These are phyloP conservation scores for Metschnikowia lochheadii DNA, from an alignment of 805 yeast species.

Conservation along the genomic window DNA sequence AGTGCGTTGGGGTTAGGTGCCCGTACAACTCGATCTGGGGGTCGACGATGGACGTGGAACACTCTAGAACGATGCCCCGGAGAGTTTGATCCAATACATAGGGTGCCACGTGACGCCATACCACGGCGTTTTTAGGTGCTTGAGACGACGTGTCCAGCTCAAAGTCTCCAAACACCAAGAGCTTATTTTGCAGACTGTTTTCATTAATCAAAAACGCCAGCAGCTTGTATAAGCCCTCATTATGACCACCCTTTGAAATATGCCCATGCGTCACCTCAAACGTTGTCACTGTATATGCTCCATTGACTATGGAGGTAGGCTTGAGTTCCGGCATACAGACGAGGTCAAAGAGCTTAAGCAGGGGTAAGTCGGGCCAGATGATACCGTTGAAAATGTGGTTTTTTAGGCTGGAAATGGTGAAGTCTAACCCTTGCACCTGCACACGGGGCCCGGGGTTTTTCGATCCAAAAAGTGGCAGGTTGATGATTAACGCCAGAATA, in stretches of 20 bases:
- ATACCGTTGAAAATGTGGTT: conserved; percentile 64
- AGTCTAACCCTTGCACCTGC: conserved; percentile 42
- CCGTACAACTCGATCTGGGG: conserved; percentile 58
- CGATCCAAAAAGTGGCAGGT: conserved; percentile 53
- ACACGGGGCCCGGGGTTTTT: background rate
- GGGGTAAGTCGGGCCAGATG: conserved; percentile 74
- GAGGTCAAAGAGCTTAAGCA: conserved; percentile 24
- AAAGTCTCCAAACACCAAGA: conserved; percentile 79
- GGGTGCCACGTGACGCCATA: conserved; percentile 59
- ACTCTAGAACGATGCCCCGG: conserved; percentile 66
- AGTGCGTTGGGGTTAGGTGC: conserved; percentile 66
- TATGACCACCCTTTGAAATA: conserved; percentile 7
- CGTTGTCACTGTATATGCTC: conserved; percentile 23
- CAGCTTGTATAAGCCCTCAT: conserved; percentile 34
- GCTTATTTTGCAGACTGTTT: conserved; percentile 23
- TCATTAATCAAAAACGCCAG: conserved; percentile 59
- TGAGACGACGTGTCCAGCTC: conserved; percentile 59
- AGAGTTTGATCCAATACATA: conserved; percentile 39
- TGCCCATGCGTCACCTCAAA: conserved; percentile 35
- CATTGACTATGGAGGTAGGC: conserved; percentile 15
- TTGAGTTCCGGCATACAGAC: conserved; percentile 13
- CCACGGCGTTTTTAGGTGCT: conserved; percentile 29
- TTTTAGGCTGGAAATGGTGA: conserved; percentile 51
- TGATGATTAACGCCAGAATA: conserved; percentile 60
- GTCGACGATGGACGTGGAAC: conserved; percentile 52